Evolutionary conservation across 2,329 filamentous ascomycete genomes (phyloP).

Genomic region (Pseudogymnoascus sp.): DNA sequence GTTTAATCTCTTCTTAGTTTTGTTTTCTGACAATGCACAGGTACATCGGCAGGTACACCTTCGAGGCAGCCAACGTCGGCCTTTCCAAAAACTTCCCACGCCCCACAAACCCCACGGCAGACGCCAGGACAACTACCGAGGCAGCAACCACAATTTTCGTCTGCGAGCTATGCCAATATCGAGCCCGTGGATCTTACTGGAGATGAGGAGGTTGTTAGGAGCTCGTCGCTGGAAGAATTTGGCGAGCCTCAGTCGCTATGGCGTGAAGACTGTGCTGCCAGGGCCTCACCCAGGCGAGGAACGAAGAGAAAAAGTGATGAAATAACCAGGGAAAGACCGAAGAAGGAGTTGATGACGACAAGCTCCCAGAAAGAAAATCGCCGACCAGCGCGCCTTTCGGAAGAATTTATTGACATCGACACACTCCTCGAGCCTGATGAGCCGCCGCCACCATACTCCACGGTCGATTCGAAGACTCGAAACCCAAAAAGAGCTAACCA

Average conservation of each 20-base stretch:
- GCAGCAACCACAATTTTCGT: constrained; percentile 12
- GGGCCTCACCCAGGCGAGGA: constrained; percentile 17
- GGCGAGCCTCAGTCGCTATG: constrained; percentile 21
- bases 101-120: constrained; percentile 24
- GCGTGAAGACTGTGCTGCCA: constrained; percentile 23
- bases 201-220: constrained; percentile 19
- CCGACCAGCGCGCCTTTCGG: constrained; percentile 10
- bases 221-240: constrained; percentile 22
- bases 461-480: not conserved
- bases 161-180: constrained; percentile 17
- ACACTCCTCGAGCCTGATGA: constrained; percentile 13
- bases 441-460: not conserved
- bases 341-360: constrained; percentile 13
- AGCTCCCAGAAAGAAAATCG: constrained; percentile 3
- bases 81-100: constrained; percentile 17
- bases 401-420: constrained; percentile 29
- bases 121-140: constrained; percentile 27
- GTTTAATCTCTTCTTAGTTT: not conserved
- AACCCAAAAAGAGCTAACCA: not conserved
- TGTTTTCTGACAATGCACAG: not conserved
- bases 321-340: constrained; percentile 17
- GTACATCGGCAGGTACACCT: constrained; percentile 21
- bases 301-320: constrained; percentile 30
- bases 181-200: constrained; percentile 29
- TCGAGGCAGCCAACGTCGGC: constrained; percentile 23